A percentile compares a stretch with the other conserved stretches of the same genome.
Conservation (phyloP, 1,139 yeast species). For the Magnusiomyces ingens region DNA sequence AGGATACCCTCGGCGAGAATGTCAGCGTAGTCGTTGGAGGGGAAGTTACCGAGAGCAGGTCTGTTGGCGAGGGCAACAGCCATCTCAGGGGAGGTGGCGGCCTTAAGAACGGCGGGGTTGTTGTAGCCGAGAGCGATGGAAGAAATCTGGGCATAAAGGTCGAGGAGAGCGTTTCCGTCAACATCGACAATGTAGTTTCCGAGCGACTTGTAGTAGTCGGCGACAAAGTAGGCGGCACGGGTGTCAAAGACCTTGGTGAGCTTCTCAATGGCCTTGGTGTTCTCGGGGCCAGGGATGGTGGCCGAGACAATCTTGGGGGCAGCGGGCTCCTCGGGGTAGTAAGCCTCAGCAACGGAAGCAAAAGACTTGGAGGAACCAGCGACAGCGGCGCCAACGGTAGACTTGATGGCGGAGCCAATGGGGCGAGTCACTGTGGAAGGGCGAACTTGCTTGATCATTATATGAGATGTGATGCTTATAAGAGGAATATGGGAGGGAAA, state of each 20-base stretch:
- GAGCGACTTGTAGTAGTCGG: slow-evolving; percentile 57
- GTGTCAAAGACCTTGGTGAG: slow-evolving; percentile 55
- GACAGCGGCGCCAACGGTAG: background rate
- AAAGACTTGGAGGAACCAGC: slow-evolving; percentile 13
- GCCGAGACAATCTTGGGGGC: slow-evolving; percentile 49
- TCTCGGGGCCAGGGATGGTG: slow-evolving; percentile 57
- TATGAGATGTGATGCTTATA: background rate
- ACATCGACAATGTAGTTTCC: slow-evolving; percentile 70
- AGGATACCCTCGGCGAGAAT: slow-evolving; percentile 51
- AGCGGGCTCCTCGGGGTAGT: slow-evolving; percentile 57
- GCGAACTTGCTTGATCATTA: background rate
- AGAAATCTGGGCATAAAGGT: slow-evolving; percentile 72
- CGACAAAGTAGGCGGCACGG: slow-evolving; percentile 60
- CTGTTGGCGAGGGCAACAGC: slow-evolving; percentile 62
- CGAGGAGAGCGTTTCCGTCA: slow-evolving; percentile 62
- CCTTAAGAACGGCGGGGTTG: slow-evolving; percentile 58
- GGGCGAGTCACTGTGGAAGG: background rate
- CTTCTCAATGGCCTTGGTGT: slow-evolving; percentile 40
- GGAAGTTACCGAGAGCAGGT: slow-evolving; percentile 74
- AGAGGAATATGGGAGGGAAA: background rate
- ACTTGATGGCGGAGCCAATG: background rate
- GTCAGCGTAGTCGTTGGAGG: slow-evolving; percentile 53
- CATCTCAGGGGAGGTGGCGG: slow-evolving; percentile 60
- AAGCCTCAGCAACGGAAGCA: slow-evolving; percentile 29
- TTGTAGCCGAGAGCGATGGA: slow-evolving; percentile 76